phyloP scores from a whole-genome alignment of 1,284 basidiomycete species.

The Naganishia cerealis region DNA sequence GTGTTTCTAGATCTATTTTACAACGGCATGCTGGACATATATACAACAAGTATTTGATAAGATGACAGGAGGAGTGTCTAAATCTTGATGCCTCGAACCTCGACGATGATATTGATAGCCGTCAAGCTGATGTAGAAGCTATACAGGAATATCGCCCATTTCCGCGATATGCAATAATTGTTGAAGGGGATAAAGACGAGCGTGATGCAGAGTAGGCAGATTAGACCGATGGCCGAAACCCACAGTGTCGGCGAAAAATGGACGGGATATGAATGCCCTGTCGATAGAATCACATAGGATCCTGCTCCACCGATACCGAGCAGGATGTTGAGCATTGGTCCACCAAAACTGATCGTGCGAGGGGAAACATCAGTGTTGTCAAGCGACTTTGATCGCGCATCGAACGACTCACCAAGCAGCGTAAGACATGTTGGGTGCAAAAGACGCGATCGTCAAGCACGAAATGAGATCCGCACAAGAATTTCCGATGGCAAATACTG shows the following conservation, averaged over 20 bases:
- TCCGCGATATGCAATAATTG: constrained; percentile 72
- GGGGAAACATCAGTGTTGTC: background rate
- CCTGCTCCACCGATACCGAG: constrained; percentile 59
- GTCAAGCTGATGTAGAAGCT: constrained; percentile 70
- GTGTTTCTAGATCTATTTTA: constrained; percentile 22
- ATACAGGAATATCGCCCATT: constrained; percentile 79
- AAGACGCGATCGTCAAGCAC: constrained; percentile 83
- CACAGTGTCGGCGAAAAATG: constrained; percentile 79
- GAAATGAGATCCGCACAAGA: constrained; percentile 94
- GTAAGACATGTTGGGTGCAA: constrained; percentile 55
- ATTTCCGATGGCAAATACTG: constrained; percentile 89
- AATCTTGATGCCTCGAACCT: constrained; percentile 48
- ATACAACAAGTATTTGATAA: constrained; percentile 6
- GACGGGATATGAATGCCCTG: constrained; percentile 64
- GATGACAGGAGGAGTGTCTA: background rate
- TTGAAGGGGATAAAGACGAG: constrained; percentile 81
- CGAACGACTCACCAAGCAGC: constrained; percentile 54
- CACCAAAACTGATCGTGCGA: constrained; percentile 71
- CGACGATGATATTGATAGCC: constrained; percentile 72
- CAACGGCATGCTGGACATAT: constrained; percentile 11
- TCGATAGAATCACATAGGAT: constrained; percentile 50
- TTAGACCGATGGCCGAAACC: constrained; percentile 75
- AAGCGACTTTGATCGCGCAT: background rate
- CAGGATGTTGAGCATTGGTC: constrained; percentile 94
- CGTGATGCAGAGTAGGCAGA: constrained; percentile 72